phyloP scores from a whole-genome alignment of 1,284 basidiomycete genomes.

The Rhodotorula glutinis region DNA sequence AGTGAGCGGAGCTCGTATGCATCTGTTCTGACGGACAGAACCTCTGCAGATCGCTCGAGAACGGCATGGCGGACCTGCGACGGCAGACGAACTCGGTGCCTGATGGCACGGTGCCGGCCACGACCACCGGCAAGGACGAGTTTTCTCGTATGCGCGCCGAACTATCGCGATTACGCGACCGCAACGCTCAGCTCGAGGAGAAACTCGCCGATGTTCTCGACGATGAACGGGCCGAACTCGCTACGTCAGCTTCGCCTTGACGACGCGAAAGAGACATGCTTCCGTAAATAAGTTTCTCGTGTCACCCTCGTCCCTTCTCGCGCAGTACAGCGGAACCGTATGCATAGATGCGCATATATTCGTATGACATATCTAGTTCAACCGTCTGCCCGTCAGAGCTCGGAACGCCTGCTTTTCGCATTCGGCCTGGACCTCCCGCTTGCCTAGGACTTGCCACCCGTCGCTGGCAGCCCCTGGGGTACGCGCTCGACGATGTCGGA shows the following conservation, averaged over 20 bases:
- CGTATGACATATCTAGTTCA: background rate
- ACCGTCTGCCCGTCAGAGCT: conserved; percentile 32
- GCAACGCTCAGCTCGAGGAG: conserved; percentile 11
- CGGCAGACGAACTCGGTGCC: background rate
- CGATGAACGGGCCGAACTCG: background rate
- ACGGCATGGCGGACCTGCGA: background rate
- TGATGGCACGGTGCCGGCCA: background rate
- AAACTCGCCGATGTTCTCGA: conserved; percentile 5
- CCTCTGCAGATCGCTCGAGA: conserved; percentile 4
- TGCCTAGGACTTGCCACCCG: conserved; percentile 34
- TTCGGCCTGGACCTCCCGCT: conserved; percentile 25
- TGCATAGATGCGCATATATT: no score
- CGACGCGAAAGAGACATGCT: no score
- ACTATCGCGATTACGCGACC: background rate
- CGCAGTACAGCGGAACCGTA: no score
- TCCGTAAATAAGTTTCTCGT: no score
- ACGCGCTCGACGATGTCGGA: conserved; percentile 13
- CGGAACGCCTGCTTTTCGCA: conserved; percentile 35
- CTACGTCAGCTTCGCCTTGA: background rate
- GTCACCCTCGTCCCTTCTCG: no score
- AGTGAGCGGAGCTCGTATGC: no score
- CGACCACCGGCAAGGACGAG: background rate
- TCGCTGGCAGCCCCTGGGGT: conserved; percentile 1
- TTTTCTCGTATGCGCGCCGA: background rate
- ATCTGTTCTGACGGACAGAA: no score